These are phyloP conservation scores for Coemansia pectinata DNA, from an alignment of 192 early-diverging fungal species.

Conservation along the genomic window DNA sequence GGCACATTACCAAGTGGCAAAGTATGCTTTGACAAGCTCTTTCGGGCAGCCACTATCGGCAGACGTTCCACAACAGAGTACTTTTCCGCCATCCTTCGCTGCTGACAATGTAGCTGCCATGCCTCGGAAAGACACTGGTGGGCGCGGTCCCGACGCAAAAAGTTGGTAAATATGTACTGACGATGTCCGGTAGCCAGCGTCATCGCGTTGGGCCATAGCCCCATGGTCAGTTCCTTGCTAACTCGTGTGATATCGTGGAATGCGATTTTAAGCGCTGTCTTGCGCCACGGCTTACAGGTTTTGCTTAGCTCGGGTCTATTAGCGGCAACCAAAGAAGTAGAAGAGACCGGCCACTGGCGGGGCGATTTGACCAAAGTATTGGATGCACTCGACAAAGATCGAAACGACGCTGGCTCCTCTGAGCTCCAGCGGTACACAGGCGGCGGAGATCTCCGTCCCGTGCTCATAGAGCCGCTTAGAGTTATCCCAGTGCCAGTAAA, in stretches of 20 bases:
- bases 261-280: slow-evolving; percentile 26
- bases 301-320: background rate
- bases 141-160: slow-evolving; percentile 47
- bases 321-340: background rate
- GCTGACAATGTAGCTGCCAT: slow-evolving; percentile 6
- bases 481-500: slow-evolving; percentile 38
- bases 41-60: background rate
- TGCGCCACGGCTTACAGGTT: slow-evolving; percentile 29
- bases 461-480: background rate
- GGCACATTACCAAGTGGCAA: background rate
- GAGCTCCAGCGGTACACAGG: background rate
- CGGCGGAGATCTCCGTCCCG: background rate
- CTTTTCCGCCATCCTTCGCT: background rate
- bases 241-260: slow-evolving; percentile 44
- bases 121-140: slow-evolving; percentile 20
- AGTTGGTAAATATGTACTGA: slow-evolving; percentile 51
- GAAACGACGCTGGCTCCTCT: background rate
- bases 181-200: slow-evolving; percentile 28
- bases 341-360: background rate
- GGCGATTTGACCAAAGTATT: background rate
- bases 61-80: background rate
- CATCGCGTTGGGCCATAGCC: slow-evolving; percentile 48
- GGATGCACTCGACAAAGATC: background rate
- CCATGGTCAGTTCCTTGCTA: slow-evolving; percentile 48
- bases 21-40: background rate